Conservation (phyloP, 192 early-diverging fungal species). For the Podila epigama region DNA sequence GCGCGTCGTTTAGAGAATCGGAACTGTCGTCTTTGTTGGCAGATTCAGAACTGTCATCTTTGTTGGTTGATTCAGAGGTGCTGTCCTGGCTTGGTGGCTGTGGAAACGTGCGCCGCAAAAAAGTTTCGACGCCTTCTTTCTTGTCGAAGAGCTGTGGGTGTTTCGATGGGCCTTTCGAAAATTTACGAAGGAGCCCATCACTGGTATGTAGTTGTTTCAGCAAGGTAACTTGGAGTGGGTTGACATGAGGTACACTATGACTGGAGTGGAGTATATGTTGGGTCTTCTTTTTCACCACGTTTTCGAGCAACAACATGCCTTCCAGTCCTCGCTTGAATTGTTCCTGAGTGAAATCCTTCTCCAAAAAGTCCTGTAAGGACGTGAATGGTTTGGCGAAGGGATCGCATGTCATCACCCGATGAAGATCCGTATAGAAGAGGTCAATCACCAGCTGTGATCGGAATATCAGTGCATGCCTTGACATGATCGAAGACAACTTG, state of each 20-base stretch:
- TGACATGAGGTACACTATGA: not conserved
- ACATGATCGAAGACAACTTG: not conserved
- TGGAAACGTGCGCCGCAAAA: no score
- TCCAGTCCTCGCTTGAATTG: constrained; percentile 8
- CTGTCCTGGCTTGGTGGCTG: no score
- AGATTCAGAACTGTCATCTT: no score
- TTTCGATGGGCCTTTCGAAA: no score
- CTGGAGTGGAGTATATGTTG: no score
- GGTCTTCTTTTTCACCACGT: not conserved
- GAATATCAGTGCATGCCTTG: not conserved
- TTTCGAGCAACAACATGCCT: not conserved
- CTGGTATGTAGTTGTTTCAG: not conserved
- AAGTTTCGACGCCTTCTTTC: no score
- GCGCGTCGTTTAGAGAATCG: no score
- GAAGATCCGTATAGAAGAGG: constrained; percentile 18
- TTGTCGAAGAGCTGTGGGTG: no score
- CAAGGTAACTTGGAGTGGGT: not conserved
- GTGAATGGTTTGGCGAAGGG: constrained; percentile 15
- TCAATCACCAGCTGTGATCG: constrained; percentile 16
- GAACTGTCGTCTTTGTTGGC: no score
- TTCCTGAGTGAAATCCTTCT: not conserved
- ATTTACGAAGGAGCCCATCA: not conserved
- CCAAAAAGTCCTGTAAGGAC: constrained; percentile 14
- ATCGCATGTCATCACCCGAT: constrained; percentile 8
- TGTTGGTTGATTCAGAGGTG: no score